These are phyloP conservation scores for Barnettozyma pratensis DNA, from an alignment of 805 yeast species.

Conservation along the genomic window DNA sequence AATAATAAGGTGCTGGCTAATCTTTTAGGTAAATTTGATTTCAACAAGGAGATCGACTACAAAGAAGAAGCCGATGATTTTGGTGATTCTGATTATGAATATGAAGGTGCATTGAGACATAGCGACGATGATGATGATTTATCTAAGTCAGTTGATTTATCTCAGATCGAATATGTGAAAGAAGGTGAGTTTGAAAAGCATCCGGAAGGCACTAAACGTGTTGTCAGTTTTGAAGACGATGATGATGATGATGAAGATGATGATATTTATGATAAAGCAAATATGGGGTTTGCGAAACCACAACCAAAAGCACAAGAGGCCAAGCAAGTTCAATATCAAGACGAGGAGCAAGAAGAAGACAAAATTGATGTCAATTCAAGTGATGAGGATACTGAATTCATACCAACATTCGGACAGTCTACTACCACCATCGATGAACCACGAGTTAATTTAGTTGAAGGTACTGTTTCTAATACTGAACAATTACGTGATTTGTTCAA, in stretches of 20 bases:
- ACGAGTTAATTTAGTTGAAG: conserved; percentile 16
- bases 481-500: conserved; percentile 56
- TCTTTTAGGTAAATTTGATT: conserved; percentile 44
- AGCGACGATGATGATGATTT: conserved; percentile 29
- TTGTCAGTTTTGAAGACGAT: conserved; percentile 14
- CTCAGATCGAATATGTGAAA: conserved; percentile 24
- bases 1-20: conserved; percentile 42
- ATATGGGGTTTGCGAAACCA: conserved; percentile 4
- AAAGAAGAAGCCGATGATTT: conserved; percentile 36
- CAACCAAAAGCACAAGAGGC: not conserved
- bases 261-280: conserved; percentile 9
- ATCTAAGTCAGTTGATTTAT: conserved; percentile 5
- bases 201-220: not conserved
- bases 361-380: conserved; percentile 22
- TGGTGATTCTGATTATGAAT: conserved; percentile 41
- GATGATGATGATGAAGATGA: conserved; percentile 22
- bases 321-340: conserved; percentile 16
- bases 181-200: conserved; percentile 23
- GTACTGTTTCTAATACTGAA: conserved; percentile 47
- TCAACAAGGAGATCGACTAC: conserved; percentile 44
- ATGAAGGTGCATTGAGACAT: conserved; percentile 30
- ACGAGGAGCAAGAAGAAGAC: conserved; percentile 19
- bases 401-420: conserved; percentile 46
- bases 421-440: conserved; percentile 10
- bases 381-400: conserved; percentile 31